These are phyloP conservation scores for Halophytophthora batemanensis DNA, from an alignment of 352 stramenopile genomes.

Conservation along the genomic window DNA sequence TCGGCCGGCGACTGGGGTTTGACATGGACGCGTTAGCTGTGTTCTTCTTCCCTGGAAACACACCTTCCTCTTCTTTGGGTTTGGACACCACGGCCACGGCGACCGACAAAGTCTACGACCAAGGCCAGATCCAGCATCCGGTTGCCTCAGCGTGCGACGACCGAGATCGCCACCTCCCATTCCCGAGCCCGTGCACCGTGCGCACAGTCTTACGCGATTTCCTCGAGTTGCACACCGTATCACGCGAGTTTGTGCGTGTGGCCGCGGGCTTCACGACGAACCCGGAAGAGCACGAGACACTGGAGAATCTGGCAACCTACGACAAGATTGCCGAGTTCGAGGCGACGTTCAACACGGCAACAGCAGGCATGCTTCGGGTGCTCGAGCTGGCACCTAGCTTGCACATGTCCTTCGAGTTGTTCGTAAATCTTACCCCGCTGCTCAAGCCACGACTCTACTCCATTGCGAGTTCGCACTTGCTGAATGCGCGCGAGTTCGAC, in stretches of 20 bases:
- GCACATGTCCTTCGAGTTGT: conserved; percentile 51
- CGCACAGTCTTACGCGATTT: conserved; percentile 88
- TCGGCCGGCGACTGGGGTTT: conserved; percentile 69
- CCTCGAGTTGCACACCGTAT: conserved; percentile 82
- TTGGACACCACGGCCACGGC: too few species aligned
- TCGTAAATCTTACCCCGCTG: conserved; percentile 81
- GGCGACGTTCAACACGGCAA: conserved; percentile 62
- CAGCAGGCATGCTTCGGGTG: conserved; percentile 78
- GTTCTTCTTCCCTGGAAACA: conserved; percentile 30
- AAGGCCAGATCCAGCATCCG: too few species aligned
- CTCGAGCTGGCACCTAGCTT: conserved; percentile 58
- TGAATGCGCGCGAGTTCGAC: conserved; percentile 70
- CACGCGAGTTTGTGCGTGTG: conserved; percentile 52
- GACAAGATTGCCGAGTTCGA: conserved; percentile 82
- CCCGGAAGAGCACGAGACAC: conserved; percentile 32
- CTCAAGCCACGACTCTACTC: conserved; percentile 93
- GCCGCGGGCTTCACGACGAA: conserved; percentile 45
- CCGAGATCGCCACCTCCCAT: conserved; percentile 51
- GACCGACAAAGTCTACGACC: too few species aligned
- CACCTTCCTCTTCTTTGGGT: not conserved
- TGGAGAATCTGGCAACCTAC: conserved; percentile 44
- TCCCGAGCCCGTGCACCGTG: conserved; percentile 89
- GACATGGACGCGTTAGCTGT: conserved; percentile 84
- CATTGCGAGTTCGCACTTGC: conserved; percentile 85
- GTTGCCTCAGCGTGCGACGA: too few species aligned